Conservation (phyloP, 2,329 filamentous ascomycete genomes). For the Fusarium anthophilum region DNA sequence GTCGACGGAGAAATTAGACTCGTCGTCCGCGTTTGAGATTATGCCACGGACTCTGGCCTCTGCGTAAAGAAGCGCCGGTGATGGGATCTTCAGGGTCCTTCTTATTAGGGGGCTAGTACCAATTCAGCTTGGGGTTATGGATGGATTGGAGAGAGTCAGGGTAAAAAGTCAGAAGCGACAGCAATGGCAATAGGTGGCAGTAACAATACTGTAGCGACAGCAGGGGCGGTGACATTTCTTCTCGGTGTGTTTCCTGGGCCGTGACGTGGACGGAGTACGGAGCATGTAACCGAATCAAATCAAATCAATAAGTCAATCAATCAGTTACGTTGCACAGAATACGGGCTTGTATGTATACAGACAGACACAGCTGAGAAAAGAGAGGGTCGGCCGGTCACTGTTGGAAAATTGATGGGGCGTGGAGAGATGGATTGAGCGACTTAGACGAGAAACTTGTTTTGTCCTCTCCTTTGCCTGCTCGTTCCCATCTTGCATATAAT, state of each 20-base stretch:
- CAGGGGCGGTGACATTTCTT: not conserved
- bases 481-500: not conserved
- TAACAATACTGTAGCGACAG: not conserved
- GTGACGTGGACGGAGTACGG: slow-evolving; percentile 1
- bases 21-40: slow-evolving; percentile 26
- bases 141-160: not conserved
- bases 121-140: slow-evolving; percentile 13
- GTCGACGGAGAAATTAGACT: slow-evolving; percentile 36
- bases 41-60: slow-evolving; percentile 15
- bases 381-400: slow-evolving; percentile 1
- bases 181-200: not conserved
- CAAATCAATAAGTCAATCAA: slow-evolving; percentile 10
- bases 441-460: slow-evolving; percentile 19
- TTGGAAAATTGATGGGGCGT: slow-evolving; percentile 17
- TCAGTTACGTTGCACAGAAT: not conserved
- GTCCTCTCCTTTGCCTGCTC: not conserved
- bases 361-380: slow-evolving; percentile 7
- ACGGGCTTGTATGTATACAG: not conserved
- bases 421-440: not conserved
- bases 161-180: not conserved
- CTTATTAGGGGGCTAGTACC: slow-evolving; percentile 29
- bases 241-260: not conserved
- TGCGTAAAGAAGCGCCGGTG: slow-evolving; percentile 23
- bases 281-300: not conserved
- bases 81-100: slow-evolving; percentile 43